Base-by-base conservation (phyloP, 2,329 filamentous ascomycete genomes). In the Zarea fungicola region DNA sequence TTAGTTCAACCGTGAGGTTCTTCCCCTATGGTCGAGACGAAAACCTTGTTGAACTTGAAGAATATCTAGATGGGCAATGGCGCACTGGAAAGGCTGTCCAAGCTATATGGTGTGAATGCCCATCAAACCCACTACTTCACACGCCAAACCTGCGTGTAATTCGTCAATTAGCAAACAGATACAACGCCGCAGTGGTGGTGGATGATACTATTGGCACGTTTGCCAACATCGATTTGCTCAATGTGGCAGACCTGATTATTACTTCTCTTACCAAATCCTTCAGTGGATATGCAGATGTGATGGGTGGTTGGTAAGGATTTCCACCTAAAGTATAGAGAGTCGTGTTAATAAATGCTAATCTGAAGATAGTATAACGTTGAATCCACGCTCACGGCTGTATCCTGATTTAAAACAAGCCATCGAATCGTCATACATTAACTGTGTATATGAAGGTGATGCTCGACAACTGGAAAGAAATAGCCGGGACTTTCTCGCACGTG, bases 191-290 rank as follows among this genome's bases (percentile, higher is more conserved):
- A 21, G 39, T 72, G 18, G 60, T 67, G 2, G 56, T 68, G 3
- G 70, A 73, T 52, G 70, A 74, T 36, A 73, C 69, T 0, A 56
- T 69, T 35, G 66, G 63, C 8, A 66, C 60, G 14, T 70, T 67
- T 42, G 62, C 61, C 54, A 73, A 71, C 53, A 56, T 73, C 42
- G 68, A 78, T 57, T 54, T 78, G 18, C 55, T 73, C 2, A 48
- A 56, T 5, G 60, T 65, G 0, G 68, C 69, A 1, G 75, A 80
- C 54, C 60, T 75, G 0, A 48, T 78, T 23, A 54, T 73, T 4
- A 71, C 69, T 0, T 70, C 65, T n/a, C 59, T 77, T 10, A 78
- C 75, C 5, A 79, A 79, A 58, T 65, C 64, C 1, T 78, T 80
- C 57, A 74, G 63, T 35, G 77, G 77, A 4, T 72, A 72, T 53